phyloP scores from a whole-genome alignment of 2,329 filamentous ascomycete species.

The Trichoderma pleuroti region DNA sequence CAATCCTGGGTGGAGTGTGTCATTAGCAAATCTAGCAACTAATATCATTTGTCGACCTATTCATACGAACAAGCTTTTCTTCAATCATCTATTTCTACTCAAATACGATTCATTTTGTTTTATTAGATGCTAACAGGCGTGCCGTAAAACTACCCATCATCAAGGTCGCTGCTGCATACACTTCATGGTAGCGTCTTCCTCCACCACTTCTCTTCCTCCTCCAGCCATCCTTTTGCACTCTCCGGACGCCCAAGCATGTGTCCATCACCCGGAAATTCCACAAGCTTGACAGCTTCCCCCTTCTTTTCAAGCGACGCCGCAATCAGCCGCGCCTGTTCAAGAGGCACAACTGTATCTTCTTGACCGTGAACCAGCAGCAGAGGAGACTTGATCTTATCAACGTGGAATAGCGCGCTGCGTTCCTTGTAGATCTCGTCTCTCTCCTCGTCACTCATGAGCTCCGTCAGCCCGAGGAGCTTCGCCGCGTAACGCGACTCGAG shows the following conservation, averaged over 20 bases:
- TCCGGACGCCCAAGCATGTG: conserved; percentile 45
- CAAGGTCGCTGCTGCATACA: neutral
- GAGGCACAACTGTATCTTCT: conserved; percentile 54
- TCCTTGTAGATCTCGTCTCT: conserved; percentile 41
- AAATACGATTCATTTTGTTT: neutral
- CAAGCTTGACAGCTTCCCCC: conserved; percentile 44
- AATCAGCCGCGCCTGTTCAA: conserved; percentile 54
- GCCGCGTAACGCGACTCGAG: conserved; percentile 51
- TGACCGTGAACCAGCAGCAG: conserved; percentile 56
- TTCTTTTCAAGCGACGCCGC: conserved; percentile 40
- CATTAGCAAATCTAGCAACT: neutral
- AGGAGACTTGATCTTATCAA: conserved; percentile 46
- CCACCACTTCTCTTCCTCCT: conserved; percentile 49
- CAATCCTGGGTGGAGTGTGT: neutral
- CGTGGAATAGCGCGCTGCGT: conserved; percentile 48
- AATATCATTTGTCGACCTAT: neutral
- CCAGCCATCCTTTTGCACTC: conserved; percentile 38
- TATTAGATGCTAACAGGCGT: neutral
- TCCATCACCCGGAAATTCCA: conserved; percentile 48
- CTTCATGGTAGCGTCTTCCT: conserved; percentile 32
- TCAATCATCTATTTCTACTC: neutral
- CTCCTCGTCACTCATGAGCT: conserved; percentile 36
- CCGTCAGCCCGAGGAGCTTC: conserved; percentile 37
- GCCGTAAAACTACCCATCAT: neutral
- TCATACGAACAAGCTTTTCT: neutral